Base-by-base conservation (phyloP, 495 filamentous ascomycete genomes). In the Lasiosphaeriaceae sp. region DNA sequence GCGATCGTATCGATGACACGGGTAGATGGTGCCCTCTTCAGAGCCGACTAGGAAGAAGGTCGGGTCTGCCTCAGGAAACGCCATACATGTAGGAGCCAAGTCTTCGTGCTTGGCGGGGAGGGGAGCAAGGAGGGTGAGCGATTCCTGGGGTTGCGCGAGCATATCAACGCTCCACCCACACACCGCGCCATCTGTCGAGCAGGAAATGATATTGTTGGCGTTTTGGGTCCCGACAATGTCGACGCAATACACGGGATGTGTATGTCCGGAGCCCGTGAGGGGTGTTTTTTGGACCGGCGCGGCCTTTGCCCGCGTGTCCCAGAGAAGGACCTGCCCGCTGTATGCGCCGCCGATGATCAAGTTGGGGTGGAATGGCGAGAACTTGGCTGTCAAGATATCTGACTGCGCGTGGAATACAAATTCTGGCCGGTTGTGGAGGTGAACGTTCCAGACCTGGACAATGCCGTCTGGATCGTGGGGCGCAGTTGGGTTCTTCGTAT, bases 131-230 rank as follows among this genome's bases (percentile, higher is more conserved):
- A 99, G 82, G 52, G 92, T 88, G 35, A 99, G 82, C 43, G 87
- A 86, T 74, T 99, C 95, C 72, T 96, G 91, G 0, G 95, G 95
- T 65, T 95, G 87, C 1, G 90, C 87, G 34, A 99, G 86, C 91
- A 97, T 97, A 74, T 97, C 95, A 11, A 96, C 86, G 17, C 87
- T 89, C 95, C 95, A 99, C 46, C 90, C 88, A 72, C 95, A 97
- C 58, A 97, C 89, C 34, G 93, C 90, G 55, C 95, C 95, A 65
- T 99, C 95, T 0, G 95, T 99, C 3, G 92, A 96, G 67, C 87
- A 89, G 19, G 90, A 95, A 54, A 99, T 85, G 68, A 99, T 96
- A 66, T 97, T 97, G 72, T 96, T 94, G 49, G 95, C 95, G 71
- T 99, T 97, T 71, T 97, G 95, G 6, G 94, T 99, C 58, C 94